Evolutionary conservation across 202 grass and related monocot species (phyloP).

Genomic region (Setaria viridis): DNA sequence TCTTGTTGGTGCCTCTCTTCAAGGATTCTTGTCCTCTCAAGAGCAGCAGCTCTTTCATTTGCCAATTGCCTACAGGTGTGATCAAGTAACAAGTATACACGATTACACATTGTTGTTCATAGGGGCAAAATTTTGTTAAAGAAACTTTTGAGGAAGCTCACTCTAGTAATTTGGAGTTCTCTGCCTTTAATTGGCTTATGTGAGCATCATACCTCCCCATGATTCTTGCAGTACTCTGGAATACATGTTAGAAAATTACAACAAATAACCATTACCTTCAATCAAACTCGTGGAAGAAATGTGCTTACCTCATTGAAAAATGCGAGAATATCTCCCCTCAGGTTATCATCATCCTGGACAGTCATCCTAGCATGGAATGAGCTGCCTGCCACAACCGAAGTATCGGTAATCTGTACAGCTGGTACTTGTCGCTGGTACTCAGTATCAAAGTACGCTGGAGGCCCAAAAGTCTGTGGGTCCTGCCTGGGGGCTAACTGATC

Average conservation of each 20-base stretch:
- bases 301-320: slow-evolving; percentile 6
- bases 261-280: not conserved
- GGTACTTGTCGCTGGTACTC: not conserved
- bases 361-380: not conserved
- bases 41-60: not conserved
- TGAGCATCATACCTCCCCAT: not conserved
- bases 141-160: not conserved
- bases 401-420: not conserved
- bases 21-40: not conserved
- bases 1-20: not conserved
- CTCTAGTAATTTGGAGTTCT: not conserved
- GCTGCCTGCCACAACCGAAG: not conserved
- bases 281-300: slow-evolving; percentile 4
- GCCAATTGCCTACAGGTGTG: not conserved
- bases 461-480: not conserved
- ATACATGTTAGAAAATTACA: slow-evolving; percentile 20
- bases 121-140: not conserved
- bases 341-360: slow-evolving; percentile 17
- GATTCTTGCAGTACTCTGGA: not conserved
- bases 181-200: not conserved
- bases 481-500: not conserved
- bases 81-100: not conserved
- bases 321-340: not conserved
- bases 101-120: not conserved
- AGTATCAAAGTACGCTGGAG: not conserved